Conservation (phyloP, 495 filamentous ascomycete species). For the Jackrogersella multiformis region DNA sequence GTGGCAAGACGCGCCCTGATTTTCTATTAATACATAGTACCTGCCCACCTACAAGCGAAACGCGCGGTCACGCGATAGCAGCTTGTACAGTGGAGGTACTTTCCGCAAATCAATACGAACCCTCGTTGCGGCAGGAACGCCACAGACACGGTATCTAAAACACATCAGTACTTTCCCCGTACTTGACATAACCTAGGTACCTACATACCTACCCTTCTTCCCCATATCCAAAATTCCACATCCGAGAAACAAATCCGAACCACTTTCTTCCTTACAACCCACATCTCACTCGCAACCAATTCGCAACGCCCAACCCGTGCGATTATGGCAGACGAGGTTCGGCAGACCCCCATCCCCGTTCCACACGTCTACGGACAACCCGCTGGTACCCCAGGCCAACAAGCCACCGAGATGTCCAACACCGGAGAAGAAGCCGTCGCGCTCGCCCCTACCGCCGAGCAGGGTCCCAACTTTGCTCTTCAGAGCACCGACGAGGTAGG, state of each 20-base stretch:
- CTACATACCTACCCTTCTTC: background rate
- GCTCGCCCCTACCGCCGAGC: background rate
- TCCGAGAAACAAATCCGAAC: background rate
- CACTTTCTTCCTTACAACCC: background rate
- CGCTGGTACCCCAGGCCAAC: background rate
- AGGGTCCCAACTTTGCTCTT: no score
- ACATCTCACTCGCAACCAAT: background rate
- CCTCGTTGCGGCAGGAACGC: background rate
- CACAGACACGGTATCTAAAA: background rate
- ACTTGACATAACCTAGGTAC: background rate
- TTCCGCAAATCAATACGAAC: background rate
- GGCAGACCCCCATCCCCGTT: conserved; percentile 40
- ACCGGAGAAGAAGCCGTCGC: conserved; percentile 7
- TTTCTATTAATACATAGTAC: background rate
- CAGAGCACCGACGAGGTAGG: no score
- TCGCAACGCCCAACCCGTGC: background rate
- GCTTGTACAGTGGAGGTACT: background rate
- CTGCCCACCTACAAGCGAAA: no score
- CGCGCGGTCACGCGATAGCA: conserved; percentile 43
- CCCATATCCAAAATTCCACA: background rate
- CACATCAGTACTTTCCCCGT: background rate
- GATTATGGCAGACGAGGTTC: conserved; percentile 40
- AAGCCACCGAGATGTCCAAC: conserved; percentile 9
- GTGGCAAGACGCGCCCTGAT: conserved; percentile 32
- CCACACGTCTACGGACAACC: conserved; percentile 42